Percentiles rank a stretch among this genome's conserved stretches.
These are phyloP conservation scores for Kondoa subrosea DNA, from an alignment of 768 basidiomycete genomes.

Conservation along the genomic window DNA sequence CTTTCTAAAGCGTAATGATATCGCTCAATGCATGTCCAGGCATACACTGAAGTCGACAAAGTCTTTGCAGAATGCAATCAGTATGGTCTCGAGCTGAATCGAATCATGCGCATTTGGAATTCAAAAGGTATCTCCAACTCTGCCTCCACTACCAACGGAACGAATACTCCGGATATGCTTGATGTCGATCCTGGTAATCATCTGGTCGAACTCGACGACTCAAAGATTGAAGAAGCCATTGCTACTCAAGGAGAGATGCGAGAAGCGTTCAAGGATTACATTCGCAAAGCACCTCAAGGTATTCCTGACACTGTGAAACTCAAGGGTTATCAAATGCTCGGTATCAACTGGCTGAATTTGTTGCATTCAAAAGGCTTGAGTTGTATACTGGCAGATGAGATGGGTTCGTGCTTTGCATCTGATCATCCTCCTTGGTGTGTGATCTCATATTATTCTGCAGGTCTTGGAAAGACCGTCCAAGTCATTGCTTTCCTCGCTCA, in stretches of 20 bases:
- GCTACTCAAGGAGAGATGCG: slow-evolving; percentile 28
- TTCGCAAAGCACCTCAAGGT: slow-evolving; percentile 56
- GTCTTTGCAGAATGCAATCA: slow-evolving; percentile 75
- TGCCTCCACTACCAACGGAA: slow-evolving; percentile 25
- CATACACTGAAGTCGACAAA: slow-evolving; percentile 68
- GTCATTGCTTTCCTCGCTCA: slow-evolving; percentile 92
- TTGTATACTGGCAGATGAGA: slow-evolving; percentile 96
- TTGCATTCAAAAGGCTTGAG: slow-evolving; percentile 63
- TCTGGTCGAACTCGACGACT: slow-evolving; percentile 29
- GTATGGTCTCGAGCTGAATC: slow-evolving; percentile 57
- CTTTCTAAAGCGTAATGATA: background rate
- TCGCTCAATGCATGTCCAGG: slow-evolving; percentile 20
- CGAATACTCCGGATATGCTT: slow-evolving; percentile 28
- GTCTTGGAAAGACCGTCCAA: slow-evolving; percentile 95
- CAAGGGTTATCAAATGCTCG: slow-evolving; percentile 92
- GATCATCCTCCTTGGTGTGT: background rate
- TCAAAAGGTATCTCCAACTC: slow-evolving; percentile 22
- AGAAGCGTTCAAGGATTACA: slow-evolving; percentile 40
- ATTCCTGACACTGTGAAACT: slow-evolving; percentile 40
- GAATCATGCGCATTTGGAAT: slow-evolving; percentile 62
- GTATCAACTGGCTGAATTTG: slow-evolving; percentile 92
- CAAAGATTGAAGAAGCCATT: slow-evolving; percentile 26
- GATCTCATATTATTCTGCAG: slow-evolving; percentile 37
- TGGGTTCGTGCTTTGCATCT: slow-evolving; percentile 56
- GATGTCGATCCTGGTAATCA: slow-evolving; percentile 19